A percentile compares a stretch with the other conserved stretches of the same genome.
Conservation (phyloP, 78 protist genomes). For the Dictyostelium discoideum region DNA sequence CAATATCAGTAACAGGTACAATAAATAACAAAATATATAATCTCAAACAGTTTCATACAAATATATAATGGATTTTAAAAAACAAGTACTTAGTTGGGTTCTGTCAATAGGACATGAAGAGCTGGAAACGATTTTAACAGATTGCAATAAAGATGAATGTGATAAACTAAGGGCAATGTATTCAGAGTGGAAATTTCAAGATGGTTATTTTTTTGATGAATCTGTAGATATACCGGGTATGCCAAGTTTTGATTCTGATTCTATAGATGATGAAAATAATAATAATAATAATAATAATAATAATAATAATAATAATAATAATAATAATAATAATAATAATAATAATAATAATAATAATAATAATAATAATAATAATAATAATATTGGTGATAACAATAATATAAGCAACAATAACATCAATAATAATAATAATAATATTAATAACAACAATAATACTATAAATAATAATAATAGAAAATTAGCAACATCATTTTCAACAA, state of each 20-base stretch:
- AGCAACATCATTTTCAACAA: neutral
- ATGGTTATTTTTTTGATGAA: constrained; percentile 62
- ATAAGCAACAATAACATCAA: neutral
- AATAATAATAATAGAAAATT: neutral
- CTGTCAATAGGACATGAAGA: constrained; percentile 53
- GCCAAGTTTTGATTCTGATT: neutral
- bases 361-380: neutral
- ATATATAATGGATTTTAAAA: constrained; percentile 26
- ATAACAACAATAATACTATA: neutral
- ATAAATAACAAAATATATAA: too few species aligned
- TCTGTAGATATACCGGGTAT: constrained; percentile 43
- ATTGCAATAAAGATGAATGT: constrained; percentile 66
- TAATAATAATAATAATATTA: too few species aligned
- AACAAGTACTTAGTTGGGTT: constrained; percentile 45
- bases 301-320: neutral
- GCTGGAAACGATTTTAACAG: constrained; percentile 45
- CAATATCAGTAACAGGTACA: neutral
- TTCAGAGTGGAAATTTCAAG: constrained; percentile 42
- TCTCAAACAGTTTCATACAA: neutral
- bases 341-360: neutral
- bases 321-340: neutral
- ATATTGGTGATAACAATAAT: neutral
- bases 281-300: neutral
- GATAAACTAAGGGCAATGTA: constrained; percentile 66
- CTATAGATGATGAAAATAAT: neutral